Conservation (phyloP, 352 stramenopile species). For the Globisporangium camurandrum region DNA sequence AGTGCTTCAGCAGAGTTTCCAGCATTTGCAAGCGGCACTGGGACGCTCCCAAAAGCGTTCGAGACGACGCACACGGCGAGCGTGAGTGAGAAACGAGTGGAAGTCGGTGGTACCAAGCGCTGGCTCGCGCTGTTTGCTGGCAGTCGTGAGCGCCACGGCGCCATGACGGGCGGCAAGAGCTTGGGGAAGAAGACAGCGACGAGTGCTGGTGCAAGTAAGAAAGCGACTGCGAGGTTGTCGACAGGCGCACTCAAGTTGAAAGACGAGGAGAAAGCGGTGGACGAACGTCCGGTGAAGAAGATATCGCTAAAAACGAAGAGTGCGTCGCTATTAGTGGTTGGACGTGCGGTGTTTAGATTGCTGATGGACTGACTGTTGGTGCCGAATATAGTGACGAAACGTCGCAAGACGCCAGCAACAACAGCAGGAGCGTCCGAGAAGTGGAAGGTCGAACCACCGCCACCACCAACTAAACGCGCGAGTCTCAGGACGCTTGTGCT, state of each 20-base stretch:
- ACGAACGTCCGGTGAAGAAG: background rate
- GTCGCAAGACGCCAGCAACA: too few species aligned
- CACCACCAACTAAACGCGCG: background rate
- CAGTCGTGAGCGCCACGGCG: constrained; percentile 25
- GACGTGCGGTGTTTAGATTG: background rate
- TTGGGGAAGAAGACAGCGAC: background rate
- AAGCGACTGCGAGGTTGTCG: background rate
- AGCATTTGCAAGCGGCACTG: constrained; percentile 27
- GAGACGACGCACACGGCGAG: constrained; percentile 12
- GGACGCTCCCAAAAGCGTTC: constrained; percentile 33
- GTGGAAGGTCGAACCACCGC: background rate
- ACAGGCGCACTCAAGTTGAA: too few species aligned
- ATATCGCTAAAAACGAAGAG: background rate
- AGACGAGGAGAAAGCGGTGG: too few species aligned
- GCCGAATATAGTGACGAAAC: background rate
- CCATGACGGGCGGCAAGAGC: constrained; percentile 21
- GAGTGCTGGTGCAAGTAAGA: background rate
- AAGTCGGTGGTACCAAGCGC: constrained; percentile 20
- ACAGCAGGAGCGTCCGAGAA: too few species aligned
- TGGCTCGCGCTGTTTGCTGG: constrained; percentile 33
- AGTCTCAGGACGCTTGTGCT: background rate
- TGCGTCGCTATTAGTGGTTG: background rate
- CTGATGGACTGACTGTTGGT: background rate
- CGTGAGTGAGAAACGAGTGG: constrained; percentile 20
- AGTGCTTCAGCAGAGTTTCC: constrained; percentile 33